Evolutionary conservation across 2,329 filamentous ascomycete genomes (phyloP), one percentile per base, ranked within the genome.

Genomic region (Nemania sp.): DNA sequence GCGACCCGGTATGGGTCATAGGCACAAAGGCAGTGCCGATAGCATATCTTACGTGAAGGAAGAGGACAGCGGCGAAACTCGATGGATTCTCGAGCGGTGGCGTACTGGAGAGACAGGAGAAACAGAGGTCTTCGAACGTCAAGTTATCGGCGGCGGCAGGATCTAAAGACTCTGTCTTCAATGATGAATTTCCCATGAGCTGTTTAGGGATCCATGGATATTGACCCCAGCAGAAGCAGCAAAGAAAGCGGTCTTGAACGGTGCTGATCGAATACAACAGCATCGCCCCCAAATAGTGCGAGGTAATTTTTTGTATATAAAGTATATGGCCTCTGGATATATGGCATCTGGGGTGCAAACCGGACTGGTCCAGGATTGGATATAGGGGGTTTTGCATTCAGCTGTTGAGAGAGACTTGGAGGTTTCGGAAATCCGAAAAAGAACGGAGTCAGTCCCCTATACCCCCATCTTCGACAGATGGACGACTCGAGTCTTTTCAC

Each of bases 51-150:
- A 92, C 72, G 79, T 83, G 2, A 82, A 82, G 62, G 86, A 89
- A 69, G 85, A 87, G 47, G 79, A 83, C 2, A 80, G 80, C 9
- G 83, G 81, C 1, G 83, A 83, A 65, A 82, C 80, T 57, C 77
- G 87, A 47, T 91, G 89, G 89, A 83, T 91, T 7, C 77, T 91
- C 66, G 89, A 92, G 73, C 77, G 88, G 37, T 79, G 88, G 54
- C 78, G 89, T 37, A 89, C 87, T 2, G 85, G 80, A 1, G 88
- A 90, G 68, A 82, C 79, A 59, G 88, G 88, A 0, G 81, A 89
- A 72, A 74, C 88, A 54, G 86, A 89, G 70, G 74, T 90, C n/a
- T 74, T 90, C 3, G 87, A 84, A 46, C 78, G 88, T 54, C 85
- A 90, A 71, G 78, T 90, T 59, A 81, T 90, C 10, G 81, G 84